A percentile compares a stretch with the other conserved stretches of the same genome.
Evolutionary conservation across 2,329 filamentous ascomycete species (phyloP).

Genomic region (Pseudogymnoascus sp.): DNA sequence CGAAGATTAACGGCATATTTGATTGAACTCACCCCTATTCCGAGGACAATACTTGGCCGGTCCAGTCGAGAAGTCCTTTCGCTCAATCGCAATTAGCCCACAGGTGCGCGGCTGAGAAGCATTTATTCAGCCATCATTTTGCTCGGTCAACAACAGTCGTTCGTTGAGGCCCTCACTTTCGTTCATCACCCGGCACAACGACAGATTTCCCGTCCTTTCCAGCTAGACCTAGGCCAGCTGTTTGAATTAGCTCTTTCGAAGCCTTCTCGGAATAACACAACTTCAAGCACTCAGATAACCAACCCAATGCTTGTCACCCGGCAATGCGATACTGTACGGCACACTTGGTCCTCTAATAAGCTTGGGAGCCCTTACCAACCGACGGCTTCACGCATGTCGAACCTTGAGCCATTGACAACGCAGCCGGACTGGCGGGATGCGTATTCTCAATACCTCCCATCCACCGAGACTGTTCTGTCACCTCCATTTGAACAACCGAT

Average conservation of each 20-base stretch:
- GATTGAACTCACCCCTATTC: not conserved
- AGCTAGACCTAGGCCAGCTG: conserved; percentile 6
- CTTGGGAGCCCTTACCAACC: conserved; percentile 28
- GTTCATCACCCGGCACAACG: conserved; percentile 5
- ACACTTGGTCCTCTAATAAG: conserved; percentile 32
- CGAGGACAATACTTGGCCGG: not conserved
- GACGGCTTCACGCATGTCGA: conserved; percentile 32
- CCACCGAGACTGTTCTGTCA: conserved; percentile 24
- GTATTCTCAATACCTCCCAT: conserved; percentile 26
- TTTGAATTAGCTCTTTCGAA: conserved; percentile 4
- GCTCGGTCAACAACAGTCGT: conserved; percentile 5
- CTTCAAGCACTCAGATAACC: conserved; percentile 8
- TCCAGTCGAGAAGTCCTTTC: not conserved
- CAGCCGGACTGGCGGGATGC: conserved; percentile 33
- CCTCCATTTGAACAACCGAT: conserved; percentile 24
- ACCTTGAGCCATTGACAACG: conserved; percentile 28
- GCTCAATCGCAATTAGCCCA: not conserved
- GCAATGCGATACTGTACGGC: conserved; percentile 31
- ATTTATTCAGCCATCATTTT: not conserved
- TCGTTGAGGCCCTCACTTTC: conserved; percentile 9
- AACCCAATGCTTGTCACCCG: conserved; percentile 31
- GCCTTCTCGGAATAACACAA: not conserved
- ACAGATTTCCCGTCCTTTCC: conserved; percentile 5
- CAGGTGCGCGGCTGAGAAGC: not conserved
- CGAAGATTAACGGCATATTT: not conserved